Base-by-base conservation (phyloP, 306 rosid genomes). In the Vachellia collinsii region DNA sequence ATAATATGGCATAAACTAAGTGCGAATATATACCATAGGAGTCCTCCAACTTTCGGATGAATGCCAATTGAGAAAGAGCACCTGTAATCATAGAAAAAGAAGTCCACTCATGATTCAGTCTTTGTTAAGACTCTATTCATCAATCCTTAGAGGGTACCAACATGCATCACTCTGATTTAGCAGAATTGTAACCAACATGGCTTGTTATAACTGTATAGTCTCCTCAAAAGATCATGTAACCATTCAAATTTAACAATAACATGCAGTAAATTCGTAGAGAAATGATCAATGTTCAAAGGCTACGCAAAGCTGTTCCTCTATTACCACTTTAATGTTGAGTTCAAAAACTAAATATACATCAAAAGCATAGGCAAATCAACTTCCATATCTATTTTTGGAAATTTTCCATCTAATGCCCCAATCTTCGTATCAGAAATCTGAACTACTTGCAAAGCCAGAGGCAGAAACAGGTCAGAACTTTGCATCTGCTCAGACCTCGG, bases 11-110 rank as follows among this genome's bases (percentile, higher is more conserved):
- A 78, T 70, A 68, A 41, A 59, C 75, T 56, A n/a, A 48, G 67
- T 48, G 41, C 11, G 66, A 84, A 48, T 61, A 39, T 1, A 42
- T 92, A 94, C 99, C 95, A 39, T 91, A 86, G 54, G 99, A 93
- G 25, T 90, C 96, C 79, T 95, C 99, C 85, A 95, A 86, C 82
- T 79, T 93, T 38, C 98, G 84, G 75, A 95, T 88, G 83, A 95
- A 89, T 50, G 98, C 97, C 89, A 95, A 80, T 78, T 95, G 99
- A 77, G 92, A 88, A 86, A 93, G 89, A 82, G 99, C 97, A 78
- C 99, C 99, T 95, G 75, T 46, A 70, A 70, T 46, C 17, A 25
- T 17, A 70, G 41, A 70, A 46, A 70, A 70, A 44, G 36, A 51
- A 70, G 42, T 46, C 58, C 41, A 44, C 56, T 19, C 37, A 17